Evolutionary conservation across 2,329 filamentous ascomycete genomes (phyloP).

Genomic region (Aureobasidium lini): DNA sequence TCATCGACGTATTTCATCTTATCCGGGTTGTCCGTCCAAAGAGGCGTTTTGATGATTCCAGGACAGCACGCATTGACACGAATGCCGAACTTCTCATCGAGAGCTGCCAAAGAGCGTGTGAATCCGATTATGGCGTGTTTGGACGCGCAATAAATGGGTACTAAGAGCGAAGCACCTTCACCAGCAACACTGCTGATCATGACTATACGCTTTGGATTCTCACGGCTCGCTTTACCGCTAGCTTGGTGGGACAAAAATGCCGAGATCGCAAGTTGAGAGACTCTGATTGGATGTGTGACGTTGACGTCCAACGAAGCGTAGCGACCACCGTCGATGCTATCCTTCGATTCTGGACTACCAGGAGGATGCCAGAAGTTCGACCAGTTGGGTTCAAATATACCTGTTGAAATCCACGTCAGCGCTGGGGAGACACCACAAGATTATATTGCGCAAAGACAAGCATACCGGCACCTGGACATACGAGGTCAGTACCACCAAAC

Average conservation of each 20-base stretch:
- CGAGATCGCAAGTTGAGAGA: constrained; percentile 41
- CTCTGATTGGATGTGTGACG: constrained; percentile 40
- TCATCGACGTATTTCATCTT: constrained; percentile 47
- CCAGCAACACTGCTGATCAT: constrained; percentile 40
- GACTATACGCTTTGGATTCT: constrained; percentile 40
- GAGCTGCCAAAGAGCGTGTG: constrained; percentile 42
- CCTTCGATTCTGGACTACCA: constrained; percentile 27
- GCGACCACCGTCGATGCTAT: constrained; percentile 26
- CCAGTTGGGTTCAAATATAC: constrained; percentile 42
- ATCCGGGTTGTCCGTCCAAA: constrained; percentile 56
- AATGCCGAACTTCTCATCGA: constrained; percentile 45
- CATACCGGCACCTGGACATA: constrained; percentile 41
- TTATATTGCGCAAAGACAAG: constrained; percentile 24
- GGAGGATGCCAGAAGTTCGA: constrained; percentile 44
- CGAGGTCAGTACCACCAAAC: constrained; percentile 41
- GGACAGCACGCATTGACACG: constrained; percentile 54
- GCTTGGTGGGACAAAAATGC: constrained; percentile 33
- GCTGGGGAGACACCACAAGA: no score
- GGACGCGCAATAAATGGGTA: constrained; percentile 38
- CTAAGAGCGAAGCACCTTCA: constrained; percentile 30
- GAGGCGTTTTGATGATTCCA: constrained; percentile 53
- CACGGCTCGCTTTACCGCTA: constrained; percentile 25
- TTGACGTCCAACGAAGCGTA: constrained; percentile 40
- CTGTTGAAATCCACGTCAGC: constrained; percentile 15
- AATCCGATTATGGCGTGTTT: constrained; percentile 42